Evolutionary conservation across 345 rosid genomes (phyloP).

Genomic region (Physaria fendleri): DNA sequence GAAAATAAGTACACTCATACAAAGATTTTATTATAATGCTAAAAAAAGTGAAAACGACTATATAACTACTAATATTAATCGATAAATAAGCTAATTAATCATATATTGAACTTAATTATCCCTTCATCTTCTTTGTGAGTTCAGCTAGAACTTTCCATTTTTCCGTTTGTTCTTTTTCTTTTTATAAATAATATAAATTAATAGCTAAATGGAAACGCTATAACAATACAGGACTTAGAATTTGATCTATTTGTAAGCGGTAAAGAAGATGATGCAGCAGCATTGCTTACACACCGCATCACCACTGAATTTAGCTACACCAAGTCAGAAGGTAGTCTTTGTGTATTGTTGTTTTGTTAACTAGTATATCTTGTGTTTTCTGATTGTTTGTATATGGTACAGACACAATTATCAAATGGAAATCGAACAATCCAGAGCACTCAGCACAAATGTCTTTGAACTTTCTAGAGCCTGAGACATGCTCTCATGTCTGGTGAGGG

Average conservation of each 20-base stretch:
- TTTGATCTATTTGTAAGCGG: constrained; percentile 65
- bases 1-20: no score
- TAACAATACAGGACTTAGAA: constrained; percentile 63
- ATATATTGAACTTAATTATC: no score
- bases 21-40: no score
- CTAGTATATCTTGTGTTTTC: background rate
- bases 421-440: constrained; percentile 71
- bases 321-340: constrained; percentile 78
- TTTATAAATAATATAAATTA: no score
- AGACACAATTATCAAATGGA: constrained; percentile 95
- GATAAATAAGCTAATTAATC: no score
- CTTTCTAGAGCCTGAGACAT: constrained; percentile 80
- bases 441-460: constrained; percentile 77
- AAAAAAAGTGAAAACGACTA: no score
- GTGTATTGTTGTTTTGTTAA: background rate
- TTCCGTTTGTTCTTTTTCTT: no score
- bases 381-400: constrained; percentile 10
- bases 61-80: no score
- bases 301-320: constrained; percentile 71
- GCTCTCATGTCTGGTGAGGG: constrained; percentile 60
- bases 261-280: constrained; percentile 80
- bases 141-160: no score
- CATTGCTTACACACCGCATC: constrained; percentile 74
- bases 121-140: no score
- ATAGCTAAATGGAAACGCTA: constrained; percentile 27